Evolutionary conservation across 2,329 filamentous ascomycete genomes (phyloP).

Genomic region (Aspergillus arachidicola): DNA sequence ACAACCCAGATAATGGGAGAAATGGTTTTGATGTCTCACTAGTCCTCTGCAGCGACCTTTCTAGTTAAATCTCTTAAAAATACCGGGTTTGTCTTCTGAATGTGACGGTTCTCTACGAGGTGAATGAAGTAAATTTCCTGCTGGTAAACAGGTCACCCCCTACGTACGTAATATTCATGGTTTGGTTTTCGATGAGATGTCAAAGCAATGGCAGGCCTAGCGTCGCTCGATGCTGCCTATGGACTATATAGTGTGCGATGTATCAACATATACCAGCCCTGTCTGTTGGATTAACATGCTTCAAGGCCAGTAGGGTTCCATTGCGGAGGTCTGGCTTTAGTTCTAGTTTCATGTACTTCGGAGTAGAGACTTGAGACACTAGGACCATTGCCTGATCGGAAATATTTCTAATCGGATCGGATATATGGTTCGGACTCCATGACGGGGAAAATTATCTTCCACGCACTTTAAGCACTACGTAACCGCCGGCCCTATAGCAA

Average conservation of each 20-base stretch:
- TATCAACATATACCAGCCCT: neutral
- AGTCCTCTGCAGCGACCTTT: slow-evolving; percentile 44
- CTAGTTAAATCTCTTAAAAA: slow-evolving; percentile 44
- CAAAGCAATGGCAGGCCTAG: neutral
- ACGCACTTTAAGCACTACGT: neutral
- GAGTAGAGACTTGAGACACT: neutral
- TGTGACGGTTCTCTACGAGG: slow-evolving; percentile 17
- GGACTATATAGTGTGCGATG: neutral
- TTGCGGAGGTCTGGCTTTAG: too few relatives aligned
- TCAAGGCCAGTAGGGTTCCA: too few relatives aligned
- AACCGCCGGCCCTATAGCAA: neutral
- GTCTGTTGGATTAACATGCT: neutral
- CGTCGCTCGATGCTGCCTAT: neutral
- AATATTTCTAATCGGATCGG: neutral
- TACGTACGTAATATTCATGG: neutral
- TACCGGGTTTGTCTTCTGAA: slow-evolving; percentile 35
- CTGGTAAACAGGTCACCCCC: neutral
- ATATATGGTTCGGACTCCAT: neutral
- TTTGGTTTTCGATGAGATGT: neutral
- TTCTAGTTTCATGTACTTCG: neutral
- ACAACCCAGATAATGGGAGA: slow-evolving; percentile 35
- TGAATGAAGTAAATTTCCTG: neutral
- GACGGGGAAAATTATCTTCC: neutral
- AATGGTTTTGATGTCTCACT: slow-evolving; percentile 44
- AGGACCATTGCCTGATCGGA: neutral